Evolutionary conservation across 2,329 filamentous ascomycete genomes (phyloP), one percentile per base, ranked within the genome.

Genomic region (Arthroderma sp.): DNA sequence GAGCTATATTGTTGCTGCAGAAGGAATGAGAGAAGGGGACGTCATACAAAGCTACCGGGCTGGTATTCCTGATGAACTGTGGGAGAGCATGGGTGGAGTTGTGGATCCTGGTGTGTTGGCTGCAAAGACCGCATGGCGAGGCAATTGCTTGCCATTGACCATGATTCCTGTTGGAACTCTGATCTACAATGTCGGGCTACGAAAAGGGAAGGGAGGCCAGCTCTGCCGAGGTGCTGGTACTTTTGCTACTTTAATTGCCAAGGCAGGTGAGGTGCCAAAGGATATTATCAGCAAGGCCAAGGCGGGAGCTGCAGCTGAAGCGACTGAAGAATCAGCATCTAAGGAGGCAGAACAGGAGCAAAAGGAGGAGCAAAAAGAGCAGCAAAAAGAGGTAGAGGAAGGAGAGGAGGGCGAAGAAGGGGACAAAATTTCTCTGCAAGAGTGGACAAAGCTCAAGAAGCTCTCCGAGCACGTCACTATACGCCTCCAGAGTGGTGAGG

Each of bases 181-280:
- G 36, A 79, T 98, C 42, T 95, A 83, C 72, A 91, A 89, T 53
- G 81, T 98, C 31, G 89, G 89, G 8, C 85, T 75, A 41, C 69
- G 82, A 28, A 73, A 79, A 4, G 74, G 77, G 30, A 81, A 80
- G 47, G 77, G 79, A 8, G 91, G 84, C 9, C 86, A 94, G 15
- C 91, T 98, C 62, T 98, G 91, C 62, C 81, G 91, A 50, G 93
- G 87, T 61, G 91, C 93, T 1, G 91, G 91, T 38, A 96, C 91
- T 6, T 88, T 87, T 58, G 91, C 85, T 22, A 81, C 85, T 2
- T 79, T 98, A 9, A 77, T 94, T 40, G 81, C 86, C 55, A 96
- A 94, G 68, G 86, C 93, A 45, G 85, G 91, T 55, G 78, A 81
- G 59, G 76, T 75, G 42, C 42, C 42, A 9, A 33, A 43, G 22